Evolutionary conservation across 1,139 yeast species (phyloP).

Genomic region (Magnusiomyces suaveolens): DNA sequence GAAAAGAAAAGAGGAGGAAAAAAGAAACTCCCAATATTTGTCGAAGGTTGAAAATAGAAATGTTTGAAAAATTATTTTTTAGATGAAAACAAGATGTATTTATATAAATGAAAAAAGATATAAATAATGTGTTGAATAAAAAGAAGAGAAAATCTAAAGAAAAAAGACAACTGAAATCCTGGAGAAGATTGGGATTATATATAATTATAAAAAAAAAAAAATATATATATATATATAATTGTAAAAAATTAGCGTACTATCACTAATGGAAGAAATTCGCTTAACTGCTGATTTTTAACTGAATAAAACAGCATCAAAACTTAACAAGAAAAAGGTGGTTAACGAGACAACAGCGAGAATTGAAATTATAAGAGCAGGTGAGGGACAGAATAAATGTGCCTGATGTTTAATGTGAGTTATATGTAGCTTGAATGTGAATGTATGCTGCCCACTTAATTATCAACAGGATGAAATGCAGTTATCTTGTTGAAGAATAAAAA

Average conservation of each 20-base stretch:
- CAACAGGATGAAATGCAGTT: neutral
- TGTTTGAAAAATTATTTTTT: no score
- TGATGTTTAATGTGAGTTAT: no score
- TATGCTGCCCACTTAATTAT: neutral
- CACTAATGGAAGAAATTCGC: neutral
- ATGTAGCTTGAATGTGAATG: neutral
- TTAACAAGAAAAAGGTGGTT: neutral
- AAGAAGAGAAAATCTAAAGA: no score
- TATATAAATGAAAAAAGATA: no score
- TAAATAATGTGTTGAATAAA: no score
- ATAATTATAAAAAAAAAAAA: no score
- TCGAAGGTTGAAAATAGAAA: neutral
- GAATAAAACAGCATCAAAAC: neutral
- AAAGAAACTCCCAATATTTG: no score
- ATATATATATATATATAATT: no score
- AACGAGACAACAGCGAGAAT: neutral
- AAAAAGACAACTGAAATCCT: no score
- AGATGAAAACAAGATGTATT: neutral
- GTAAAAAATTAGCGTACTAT: neutral
- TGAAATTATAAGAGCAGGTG: neutral
- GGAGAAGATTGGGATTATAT: no score
- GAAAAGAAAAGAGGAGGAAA: no score
- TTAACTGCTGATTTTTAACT: neutral
- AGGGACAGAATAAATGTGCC: neutral
- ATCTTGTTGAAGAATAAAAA: neutral